Evolutionary conservation across 2,329 filamentous ascomycete species (phyloP).

Genomic region (Diaporthe vaccinii): DNA sequence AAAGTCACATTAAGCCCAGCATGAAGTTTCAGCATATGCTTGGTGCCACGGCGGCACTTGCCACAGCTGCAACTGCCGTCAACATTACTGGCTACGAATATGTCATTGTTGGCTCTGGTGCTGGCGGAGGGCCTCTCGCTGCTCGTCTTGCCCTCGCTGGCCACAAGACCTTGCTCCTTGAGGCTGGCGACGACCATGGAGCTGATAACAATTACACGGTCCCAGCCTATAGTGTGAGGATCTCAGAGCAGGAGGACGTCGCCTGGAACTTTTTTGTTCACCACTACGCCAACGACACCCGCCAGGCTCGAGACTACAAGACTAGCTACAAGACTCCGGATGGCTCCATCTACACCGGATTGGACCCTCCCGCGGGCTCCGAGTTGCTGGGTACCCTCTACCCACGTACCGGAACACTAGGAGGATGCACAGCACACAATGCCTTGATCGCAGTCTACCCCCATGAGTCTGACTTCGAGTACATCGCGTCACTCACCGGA

Average conservation of each 20-base stretch:
- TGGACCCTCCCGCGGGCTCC: constrained; percentile 46
- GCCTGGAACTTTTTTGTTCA: constrained; percentile 33
- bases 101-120: constrained; percentile 64
- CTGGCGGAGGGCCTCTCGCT: constrained; percentile 63
- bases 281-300: constrained; percentile 42
- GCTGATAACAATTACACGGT: constrained; percentile 45
- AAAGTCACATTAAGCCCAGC: constrained; percentile 14
- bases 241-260: constrained; percentile 7
- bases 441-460: constrained; percentile 42
- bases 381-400: constrained; percentile 47
- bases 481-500: constrained; percentile 5
- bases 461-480: constrained; percentile 18
- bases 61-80: constrained; percentile 23
- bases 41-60: not conserved
- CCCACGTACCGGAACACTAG: constrained; percentile 45
- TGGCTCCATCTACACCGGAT: constrained; percentile 33
- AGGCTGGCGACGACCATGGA: constrained; percentile 65
- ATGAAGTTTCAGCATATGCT: constrained; percentile 28
- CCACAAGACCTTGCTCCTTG: constrained; percentile 63
- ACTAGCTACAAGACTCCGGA: constrained; percentile 28
- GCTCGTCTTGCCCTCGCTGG: constrained; percentile 63
- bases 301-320: constrained; percentile 28
- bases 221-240: constrained; percentile 15
- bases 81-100: constrained; percentile 60
- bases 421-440: constrained; percentile 59